Conservation (phyloP, 768 basidiomycete genomes). For the Mrakia hoshinonis region DNA sequence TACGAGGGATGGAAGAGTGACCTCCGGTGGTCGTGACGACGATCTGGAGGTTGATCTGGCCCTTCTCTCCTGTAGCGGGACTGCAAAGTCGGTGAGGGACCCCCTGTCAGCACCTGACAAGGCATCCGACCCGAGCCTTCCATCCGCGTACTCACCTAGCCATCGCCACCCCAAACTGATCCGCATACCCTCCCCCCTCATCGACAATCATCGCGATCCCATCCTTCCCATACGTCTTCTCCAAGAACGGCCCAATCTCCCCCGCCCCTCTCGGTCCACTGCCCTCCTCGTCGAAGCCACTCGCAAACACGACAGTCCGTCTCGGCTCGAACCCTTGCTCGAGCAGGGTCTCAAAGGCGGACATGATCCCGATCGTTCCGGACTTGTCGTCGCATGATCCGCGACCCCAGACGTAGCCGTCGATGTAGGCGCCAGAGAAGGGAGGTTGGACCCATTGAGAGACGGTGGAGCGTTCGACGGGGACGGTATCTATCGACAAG, state of each 20-base stretch:
- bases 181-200: constrained; percentile 33
- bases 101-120: too few species aligned
- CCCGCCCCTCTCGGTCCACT: constrained; percentile 32
- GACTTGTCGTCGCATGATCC: constrained; percentile 37
- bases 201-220: constrained; percentile 37
- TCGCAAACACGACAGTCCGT: constrained; percentile 35
- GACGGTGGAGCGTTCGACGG: constrained; percentile 35
- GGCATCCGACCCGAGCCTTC: too few species aligned
- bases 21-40: constrained; percentile 36
- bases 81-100: too few species aligned
- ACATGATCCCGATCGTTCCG: constrained; percentile 36
- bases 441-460: constrained; percentile 18
- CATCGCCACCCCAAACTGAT: constrained; percentile 27
- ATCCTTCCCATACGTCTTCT: constrained; percentile 37
- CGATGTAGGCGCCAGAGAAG: constrained; percentile 32
- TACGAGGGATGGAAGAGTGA: constrained; percentile 30
- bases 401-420: constrained; percentile 36
- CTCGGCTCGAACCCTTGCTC: constrained; percentile 32
- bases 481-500: constrained; percentile 41
- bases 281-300: constrained; percentile 38
- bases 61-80: constrained; percentile 38
- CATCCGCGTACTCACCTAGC: constrained; percentile 12
- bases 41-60: constrained; percentile 36
- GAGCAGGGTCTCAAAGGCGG: constrained; percentile 37
- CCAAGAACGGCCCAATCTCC: constrained; percentile 29